These are phyloP conservation scores for Paraconiothyrium brasiliense DNA, from an alignment of 2,329 filamentous ascomycete species.

Conservation along the genomic window DNA sequence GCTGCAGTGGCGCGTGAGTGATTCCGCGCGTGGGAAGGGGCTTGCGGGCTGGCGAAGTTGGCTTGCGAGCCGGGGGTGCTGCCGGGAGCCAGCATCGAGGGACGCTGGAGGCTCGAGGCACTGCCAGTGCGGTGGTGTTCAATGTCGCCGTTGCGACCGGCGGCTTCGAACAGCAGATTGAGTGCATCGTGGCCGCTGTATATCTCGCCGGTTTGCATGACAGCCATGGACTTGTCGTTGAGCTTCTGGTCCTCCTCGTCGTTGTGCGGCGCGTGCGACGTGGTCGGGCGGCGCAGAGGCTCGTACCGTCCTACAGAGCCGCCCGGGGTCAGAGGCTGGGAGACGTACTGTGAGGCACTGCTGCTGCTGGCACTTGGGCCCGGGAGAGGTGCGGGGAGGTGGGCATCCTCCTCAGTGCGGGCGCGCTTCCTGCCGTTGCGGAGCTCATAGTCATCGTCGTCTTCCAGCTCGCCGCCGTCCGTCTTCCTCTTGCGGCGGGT, in stretches of 20 bases:
- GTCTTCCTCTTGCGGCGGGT: slow-evolving; percentile 91
- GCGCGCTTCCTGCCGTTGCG: slow-evolving; percentile 78
- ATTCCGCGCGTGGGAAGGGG: slow-evolving; percentile 35
- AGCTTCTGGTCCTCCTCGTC: slow-evolving; percentile 65
- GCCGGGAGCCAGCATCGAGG: slow-evolving; percentile 30
- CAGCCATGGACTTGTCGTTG: slow-evolving; percentile 67
- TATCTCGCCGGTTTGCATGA: slow-evolving; percentile 72
- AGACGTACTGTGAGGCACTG: slow-evolving; percentile 28
- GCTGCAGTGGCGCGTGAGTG: slow-evolving; percentile 34
- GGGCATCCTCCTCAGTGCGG: slow-evolving; percentile 58
- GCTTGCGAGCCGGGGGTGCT: slow-evolving; percentile 49
- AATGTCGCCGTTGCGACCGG: slow-evolving; percentile 60
- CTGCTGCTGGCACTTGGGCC: slow-evolving; percentile 27
- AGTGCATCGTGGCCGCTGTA: slow-evolving; percentile 94
- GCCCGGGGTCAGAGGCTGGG: slow-evolving; percentile 70
- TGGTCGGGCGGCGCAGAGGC: slow-evolving; percentile 70
- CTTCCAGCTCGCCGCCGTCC: slow-evolving; percentile 59
- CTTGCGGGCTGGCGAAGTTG: slow-evolving; percentile 46
- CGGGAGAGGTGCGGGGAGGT: slow-evolving; percentile 43
- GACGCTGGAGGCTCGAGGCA: slow-evolving; percentile 50
- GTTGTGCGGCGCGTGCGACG: slow-evolving; percentile 45
- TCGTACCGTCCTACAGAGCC: slow-evolving; percentile 72
- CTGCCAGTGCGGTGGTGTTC: slow-evolving; percentile 59
- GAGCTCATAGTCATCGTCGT: slow-evolving; percentile 70
- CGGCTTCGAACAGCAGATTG: slow-evolving; percentile 89